A percentile compares a stretch with the other conserved stretches of the same genome.
Conservation (phyloP, 176 grass and related monocot species). For the Saccharum officinarum region DNA sequence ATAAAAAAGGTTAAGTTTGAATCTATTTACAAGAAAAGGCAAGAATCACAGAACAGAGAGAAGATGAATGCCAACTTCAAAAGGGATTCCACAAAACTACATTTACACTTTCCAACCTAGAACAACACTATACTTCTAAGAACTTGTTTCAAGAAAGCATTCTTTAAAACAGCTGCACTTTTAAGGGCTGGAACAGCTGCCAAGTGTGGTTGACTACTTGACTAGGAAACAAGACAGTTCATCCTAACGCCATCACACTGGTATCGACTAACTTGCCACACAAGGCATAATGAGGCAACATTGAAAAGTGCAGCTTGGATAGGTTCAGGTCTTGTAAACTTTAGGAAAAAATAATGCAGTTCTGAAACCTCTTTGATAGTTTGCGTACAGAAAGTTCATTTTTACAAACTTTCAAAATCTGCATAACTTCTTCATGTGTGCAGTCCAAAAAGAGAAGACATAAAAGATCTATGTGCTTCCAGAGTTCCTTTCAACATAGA, state of each 20-base stretch:
- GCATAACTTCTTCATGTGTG: background rate
- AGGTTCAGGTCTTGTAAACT: background rate
- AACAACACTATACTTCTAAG: background rate
- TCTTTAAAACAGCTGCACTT: background rate
- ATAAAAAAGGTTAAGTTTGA: conserved; percentile 29
- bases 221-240: background rate
- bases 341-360: background rate
- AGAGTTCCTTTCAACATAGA: conserved; percentile 5
- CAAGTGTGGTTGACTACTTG: background rate
- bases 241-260: background rate
- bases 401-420: background rate
- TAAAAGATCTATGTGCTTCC: background rate
- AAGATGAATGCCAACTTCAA: conserved; percentile 1
- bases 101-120: background rate
- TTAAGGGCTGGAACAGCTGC: background rate
- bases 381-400: background rate
- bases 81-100: background rate
- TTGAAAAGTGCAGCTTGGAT: background rate
- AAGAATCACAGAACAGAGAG: background rate
- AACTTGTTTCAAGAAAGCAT: background rate
- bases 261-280: background rate
- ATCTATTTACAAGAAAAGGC: conserved; percentile 31
- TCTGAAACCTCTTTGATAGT: background rate
- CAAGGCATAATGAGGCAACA: no score
- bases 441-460: background rate